A percentile compares a stretch with the other conserved stretches of the same genome.
phyloP scores from a whole-genome alignment of 2,329 filamentous ascomycete species.

The Zasmidium citrigriseum region DNA sequence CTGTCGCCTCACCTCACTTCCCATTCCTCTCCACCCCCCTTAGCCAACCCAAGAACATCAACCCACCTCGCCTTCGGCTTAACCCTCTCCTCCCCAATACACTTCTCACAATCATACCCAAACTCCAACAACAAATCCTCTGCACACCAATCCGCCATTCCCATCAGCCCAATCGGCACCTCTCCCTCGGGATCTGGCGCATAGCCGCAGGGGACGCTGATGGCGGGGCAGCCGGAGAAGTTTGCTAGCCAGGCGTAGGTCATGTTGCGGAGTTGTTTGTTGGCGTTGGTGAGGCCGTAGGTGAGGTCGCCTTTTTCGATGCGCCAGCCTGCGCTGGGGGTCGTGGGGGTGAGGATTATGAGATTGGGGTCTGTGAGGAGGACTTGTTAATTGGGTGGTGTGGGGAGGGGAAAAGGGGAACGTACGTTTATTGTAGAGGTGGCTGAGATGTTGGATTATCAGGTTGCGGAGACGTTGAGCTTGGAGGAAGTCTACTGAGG shows the following conservation, averaged over 20 bases:
- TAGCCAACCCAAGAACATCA: slow-evolving; percentile 38
- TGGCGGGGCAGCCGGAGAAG: slow-evolving; percentile 73
- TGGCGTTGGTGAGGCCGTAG: slow-evolving; percentile 71
- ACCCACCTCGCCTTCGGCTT: slow-evolving; percentile 39
- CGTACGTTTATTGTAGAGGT: slow-evolving; percentile 60
- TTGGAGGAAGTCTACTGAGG: slow-evolving; percentile 69
- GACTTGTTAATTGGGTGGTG: no score
- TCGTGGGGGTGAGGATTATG: slow-evolving; percentile 76
- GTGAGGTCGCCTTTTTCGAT: slow-evolving; percentile 55
- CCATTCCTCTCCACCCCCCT: neutral
- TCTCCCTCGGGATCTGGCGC: slow-evolving; percentile 58
- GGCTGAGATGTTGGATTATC: slow-evolving; percentile 76
- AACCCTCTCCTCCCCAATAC: slow-evolving; percentile 42
- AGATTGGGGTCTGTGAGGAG: slow-evolving; percentile 65
- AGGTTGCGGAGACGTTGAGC: slow-evolving; percentile 72
- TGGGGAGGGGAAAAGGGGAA: no score
- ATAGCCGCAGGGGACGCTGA: slow-evolving; percentile 76
- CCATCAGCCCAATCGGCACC: slow-evolving; percentile 56
- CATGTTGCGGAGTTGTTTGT: slow-evolving; percentile 75
- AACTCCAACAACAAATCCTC: slow-evolving; percentile 56
- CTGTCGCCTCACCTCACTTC: neutral
- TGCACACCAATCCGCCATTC: slow-evolving; percentile 57
- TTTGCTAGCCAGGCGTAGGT: slow-evolving; percentile 81
- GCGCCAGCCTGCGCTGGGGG: slow-evolving; percentile 74
- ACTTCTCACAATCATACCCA: slow-evolving; percentile 53